These are phyloP conservation scores for Trichoderma gamsii DNA, from an alignment of 495 filamentous ascomycete species.

Conservation along the genomic window DNA sequence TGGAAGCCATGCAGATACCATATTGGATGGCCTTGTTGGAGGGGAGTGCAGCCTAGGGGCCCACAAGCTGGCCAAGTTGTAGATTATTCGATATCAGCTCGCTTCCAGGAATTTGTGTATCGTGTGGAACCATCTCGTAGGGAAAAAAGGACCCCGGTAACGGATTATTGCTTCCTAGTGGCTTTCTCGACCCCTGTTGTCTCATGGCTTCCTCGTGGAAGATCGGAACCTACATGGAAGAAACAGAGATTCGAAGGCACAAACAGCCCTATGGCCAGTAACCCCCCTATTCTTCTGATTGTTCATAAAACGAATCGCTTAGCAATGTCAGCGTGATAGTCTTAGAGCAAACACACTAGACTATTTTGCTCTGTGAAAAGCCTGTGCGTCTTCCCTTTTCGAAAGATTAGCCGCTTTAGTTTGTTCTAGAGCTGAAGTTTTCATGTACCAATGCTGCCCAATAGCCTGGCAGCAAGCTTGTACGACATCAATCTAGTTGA, in stretches of 20 bases:
- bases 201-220: slow-evolving; percentile 12
- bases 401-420: background rate
- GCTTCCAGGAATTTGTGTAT: background rate
- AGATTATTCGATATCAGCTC: slow-evolving; percentile 2
- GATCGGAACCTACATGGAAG: background rate
- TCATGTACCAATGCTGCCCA: background rate
- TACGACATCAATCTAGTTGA: background rate
- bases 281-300: background rate
- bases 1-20: background rate
- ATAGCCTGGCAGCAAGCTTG: background rate
- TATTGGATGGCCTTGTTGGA: background rate
- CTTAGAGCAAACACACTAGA: background rate
- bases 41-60: background rate
- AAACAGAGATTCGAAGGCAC: background rate
- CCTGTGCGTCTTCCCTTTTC: background rate
- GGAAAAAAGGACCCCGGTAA: background rate
- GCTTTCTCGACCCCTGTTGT: background rate
- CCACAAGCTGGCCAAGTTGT: slow-evolving; percentile 17
- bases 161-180: slow-evolving; percentile 10
- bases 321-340: background rate
- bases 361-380: background rate
- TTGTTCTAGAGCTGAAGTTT: background rate
- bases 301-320: background rate
- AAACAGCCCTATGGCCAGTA: background rate
- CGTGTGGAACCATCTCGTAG: background rate